Percentiles rank a stretch among this genome's conserved stretches.
Conservation (phyloP, 371 early-diverging fungal genomes). For the Batrachochytrium dendrobatidis region DNA sequence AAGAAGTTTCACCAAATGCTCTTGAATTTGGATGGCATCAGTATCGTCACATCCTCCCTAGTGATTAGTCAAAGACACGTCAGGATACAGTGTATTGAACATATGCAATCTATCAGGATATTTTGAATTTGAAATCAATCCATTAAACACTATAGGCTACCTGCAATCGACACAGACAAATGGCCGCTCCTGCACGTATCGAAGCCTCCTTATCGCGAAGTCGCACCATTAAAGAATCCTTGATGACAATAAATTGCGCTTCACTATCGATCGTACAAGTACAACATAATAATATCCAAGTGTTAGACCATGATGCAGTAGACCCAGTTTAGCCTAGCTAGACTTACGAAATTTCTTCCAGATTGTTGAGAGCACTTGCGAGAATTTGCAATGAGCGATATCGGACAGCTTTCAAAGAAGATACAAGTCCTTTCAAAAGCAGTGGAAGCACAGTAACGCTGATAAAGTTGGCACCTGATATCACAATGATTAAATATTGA, state of each 20-base stretch:
- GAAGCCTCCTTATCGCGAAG: slow-evolving; percentile 74
- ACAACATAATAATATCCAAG: neutral
- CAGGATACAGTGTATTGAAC: too few relatives aligned
- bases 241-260: slow-evolving; percentile 62
- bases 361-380: slow-evolving; percentile 61
- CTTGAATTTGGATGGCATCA: slow-evolving; percentile 55
- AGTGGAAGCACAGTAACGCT: slow-evolving; percentile 6
- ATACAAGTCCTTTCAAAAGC: neutral
- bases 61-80: too few relatives aligned
- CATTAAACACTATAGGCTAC: slow-evolving; percentile 23
- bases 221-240: slow-evolving; percentile 57
- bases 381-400: slow-evolving; percentile 71
- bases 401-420: slow-evolving; percentile 51
- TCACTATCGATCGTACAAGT: slow-evolving; percentile 43
- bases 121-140: too few relatives aligned
- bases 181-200: slow-evolving; percentile 72
- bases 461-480: too few relatives aligned
- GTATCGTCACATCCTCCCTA: too few relatives aligned
- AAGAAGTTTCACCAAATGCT: slow-evolving; percentile 55
- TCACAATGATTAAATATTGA: too few relatives aligned
- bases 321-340: neutral
- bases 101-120: too few relatives aligned
- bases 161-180: slow-evolving; percentile 71
- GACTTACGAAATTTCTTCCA: slow-evolving; percentile 74
- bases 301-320: neutral